Conservation (phyloP, 768 basidiomycete species). For the Glaciozyma antarctica region DNA sequence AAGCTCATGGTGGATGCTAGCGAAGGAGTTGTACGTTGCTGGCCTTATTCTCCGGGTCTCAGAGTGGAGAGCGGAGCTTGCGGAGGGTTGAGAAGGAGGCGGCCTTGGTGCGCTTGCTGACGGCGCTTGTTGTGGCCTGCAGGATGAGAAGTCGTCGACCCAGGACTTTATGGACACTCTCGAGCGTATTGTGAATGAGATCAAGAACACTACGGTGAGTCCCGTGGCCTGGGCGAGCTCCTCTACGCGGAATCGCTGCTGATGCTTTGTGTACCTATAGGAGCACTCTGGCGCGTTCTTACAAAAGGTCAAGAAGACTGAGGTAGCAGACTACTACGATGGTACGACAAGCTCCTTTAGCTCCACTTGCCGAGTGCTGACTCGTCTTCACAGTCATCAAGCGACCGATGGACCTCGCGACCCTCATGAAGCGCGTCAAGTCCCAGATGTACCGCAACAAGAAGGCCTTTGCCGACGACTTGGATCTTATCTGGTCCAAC, state of each 20-base stretch:
- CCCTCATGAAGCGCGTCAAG: conserved; percentile 90
- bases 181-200: conserved; percentile 75
- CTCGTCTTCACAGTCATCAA: conserved; percentile 70
- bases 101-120: neutral
- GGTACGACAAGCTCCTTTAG: conserved; percentile 46
- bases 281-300: conserved; percentile 88
- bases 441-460: conserved; percentile 72
- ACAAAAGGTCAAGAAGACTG: conserved; percentile 78
- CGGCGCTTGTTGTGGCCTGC: neutral
- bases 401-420: conserved; percentile 89
- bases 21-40: conserved; percentile 24
- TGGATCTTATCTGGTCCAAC: conserved; percentile 95
- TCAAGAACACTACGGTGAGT: conserved; percentile 54
- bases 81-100: neutral
- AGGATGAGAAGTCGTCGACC: conserved; percentile 51
- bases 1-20: conserved; percentile 22
- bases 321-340: conserved; percentile 88
- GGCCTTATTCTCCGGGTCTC: neutral
- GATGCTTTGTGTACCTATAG: conserved; percentile 44
- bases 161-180: conserved; percentile 91
- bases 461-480: conserved; percentile 81
- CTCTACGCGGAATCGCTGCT: conserved; percentile 23
- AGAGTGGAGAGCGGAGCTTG: neutral
- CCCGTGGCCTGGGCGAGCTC: conserved; percentile 42
- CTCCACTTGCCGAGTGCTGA: neutral